Conservation (phyloP, 768 basidiomycete genomes). For the Harrya chromipes region DNA sequence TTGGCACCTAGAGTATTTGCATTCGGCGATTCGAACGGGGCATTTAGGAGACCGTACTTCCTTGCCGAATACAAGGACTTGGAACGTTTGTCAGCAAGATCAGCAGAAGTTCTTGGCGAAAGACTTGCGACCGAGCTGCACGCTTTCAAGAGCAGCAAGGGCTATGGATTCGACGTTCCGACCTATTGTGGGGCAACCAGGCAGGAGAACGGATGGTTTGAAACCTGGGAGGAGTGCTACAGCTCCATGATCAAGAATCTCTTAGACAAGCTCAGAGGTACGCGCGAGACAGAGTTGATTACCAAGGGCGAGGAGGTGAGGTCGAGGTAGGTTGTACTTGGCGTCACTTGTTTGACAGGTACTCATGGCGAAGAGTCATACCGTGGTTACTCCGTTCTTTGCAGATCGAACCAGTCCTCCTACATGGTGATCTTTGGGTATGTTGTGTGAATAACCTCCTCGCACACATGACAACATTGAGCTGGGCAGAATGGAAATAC, state of each 20-base stretch:
- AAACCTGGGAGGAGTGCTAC: constrained; percentile 70
- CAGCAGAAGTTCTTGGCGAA: constrained; percentile 52
- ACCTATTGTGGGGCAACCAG: constrained; percentile 76
- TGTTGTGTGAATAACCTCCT: constrained; percentile 15
- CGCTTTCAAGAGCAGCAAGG: constrained; percentile 45
- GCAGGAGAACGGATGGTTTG: constrained; percentile 69
- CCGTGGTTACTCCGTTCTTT: constrained; percentile 62
- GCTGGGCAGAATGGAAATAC: constrained; percentile 64
- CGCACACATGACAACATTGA: constrained; percentile 1
- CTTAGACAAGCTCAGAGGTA: constrained; percentile 42
- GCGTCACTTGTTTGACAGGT: neutral
- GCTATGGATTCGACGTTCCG: constrained; percentile 70
- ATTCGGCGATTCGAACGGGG: constrained; percentile 37
- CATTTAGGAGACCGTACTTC: constrained; percentile 54
- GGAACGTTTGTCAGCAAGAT: constrained; percentile 39
- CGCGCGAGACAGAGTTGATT: constrained; percentile 45
- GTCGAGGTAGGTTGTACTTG: constrained; percentile 36
- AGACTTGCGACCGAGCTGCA: constrained; percentile 70
- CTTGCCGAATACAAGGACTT: constrained; percentile 74
- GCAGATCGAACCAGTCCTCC: constrained; percentile 58
- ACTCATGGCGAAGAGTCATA: constrained; percentile 53
- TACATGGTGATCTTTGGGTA: constrained; percentile 85
- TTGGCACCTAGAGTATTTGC: constrained; percentile 58
- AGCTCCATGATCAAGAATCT: constrained; percentile 58
- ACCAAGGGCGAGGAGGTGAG: constrained; percentile 50